Evolutionary conservation across 73 alveolate genomes (phyloP).

Genomic region (Paramecium primaurelia): DNA sequence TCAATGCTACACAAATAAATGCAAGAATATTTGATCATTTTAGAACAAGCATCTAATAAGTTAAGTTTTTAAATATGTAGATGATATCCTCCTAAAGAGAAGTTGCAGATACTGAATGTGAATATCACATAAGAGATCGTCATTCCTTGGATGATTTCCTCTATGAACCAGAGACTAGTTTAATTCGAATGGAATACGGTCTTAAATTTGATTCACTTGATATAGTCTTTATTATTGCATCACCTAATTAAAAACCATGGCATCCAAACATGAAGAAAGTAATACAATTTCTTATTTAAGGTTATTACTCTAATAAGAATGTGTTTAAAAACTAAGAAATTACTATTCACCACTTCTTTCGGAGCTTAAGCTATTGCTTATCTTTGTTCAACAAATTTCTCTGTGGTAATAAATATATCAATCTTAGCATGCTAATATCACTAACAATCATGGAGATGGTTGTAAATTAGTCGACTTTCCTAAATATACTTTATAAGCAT

Average conservation of each 20-base stretch:
- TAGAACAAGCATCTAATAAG: not conserved
- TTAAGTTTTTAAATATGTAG: not conserved
- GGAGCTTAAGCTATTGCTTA: constrained; percentile 41
- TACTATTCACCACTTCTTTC: constrained; percentile 26
- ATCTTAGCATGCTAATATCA: constrained; percentile 1
- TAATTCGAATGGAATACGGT: constrained; percentile 19
- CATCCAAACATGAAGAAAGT: constrained; percentile 26
- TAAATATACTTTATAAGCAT: not conserved
- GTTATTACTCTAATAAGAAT: constrained; percentile 32
- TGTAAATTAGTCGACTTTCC: constrained; percentile 52
- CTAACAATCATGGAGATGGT: constrained; percentile 55
- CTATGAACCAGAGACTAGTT: constrained; percentile 48
- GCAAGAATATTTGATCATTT: not conserved
- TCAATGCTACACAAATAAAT: not conserved
- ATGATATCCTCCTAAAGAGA: constrained; percentile 5
- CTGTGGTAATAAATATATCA: not conserved
- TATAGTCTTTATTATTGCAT: constrained; percentile 37
- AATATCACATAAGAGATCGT: constrained; percentile 49
- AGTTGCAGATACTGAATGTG: constrained; percentile 59
- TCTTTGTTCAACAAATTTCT: constrained; percentile 39
- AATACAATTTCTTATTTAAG: not conserved
- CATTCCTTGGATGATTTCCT: constrained; percentile 47
- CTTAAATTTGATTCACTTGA: constrained; percentile 48
- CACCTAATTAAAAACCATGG: constrained; percentile 54
- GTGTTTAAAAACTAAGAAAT: constrained; percentile 54